A percentile compares a stretch with the other conserved stretches of the same genome.
Evolutionary conservation across 2,329 filamentous ascomycete species (phyloP).

Genomic region (Stagonosporopsis cucurbitacearum): DNA sequence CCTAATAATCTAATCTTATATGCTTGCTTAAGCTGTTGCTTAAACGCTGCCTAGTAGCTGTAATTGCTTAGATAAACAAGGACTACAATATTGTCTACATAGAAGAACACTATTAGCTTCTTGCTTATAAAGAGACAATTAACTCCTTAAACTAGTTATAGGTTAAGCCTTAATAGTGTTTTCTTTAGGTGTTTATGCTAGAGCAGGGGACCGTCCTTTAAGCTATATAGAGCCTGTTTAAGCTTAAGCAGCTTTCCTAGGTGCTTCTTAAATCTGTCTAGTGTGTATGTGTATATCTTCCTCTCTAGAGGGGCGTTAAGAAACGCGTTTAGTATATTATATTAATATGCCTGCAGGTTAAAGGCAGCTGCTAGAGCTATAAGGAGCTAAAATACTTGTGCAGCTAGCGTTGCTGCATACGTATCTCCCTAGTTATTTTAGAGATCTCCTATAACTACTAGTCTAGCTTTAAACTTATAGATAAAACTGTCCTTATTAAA

Average conservation of each 20-base stretch:
- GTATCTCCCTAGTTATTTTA: slow-evolving; percentile 17
- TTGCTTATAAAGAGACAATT: no score
- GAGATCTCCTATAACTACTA: slow-evolving; percentile 23
- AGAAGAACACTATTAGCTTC: slow-evolving; percentile 15
- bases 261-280: no score
- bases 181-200: slow-evolving; percentile 23
- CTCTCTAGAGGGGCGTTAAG: slow-evolving; percentile 24
- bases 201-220: slow-evolving; percentile 26
- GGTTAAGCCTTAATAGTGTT: slow-evolving; percentile 18
- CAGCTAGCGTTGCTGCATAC: slow-evolving; percentile 24
- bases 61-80: slow-evolving; percentile 3
- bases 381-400: slow-evolving; percentile 1
- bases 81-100: slow-evolving; percentile 13
- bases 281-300: no score
- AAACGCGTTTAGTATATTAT: slow-evolving; percentile 32
- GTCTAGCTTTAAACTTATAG: slow-evolving; percentile 21
- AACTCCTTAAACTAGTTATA: slow-evolving; percentile 16
- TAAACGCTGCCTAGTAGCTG: slow-evolving; percentile 9
- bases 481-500: no score
- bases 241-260: no score
- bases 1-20: no score
- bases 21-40: no score
- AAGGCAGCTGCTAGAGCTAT: slow-evolving; percentile 30
- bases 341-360: slow-evolving; percentile 24
- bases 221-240: slow-evolving; percentile 30